Conservation (phyloP, 1,139 yeast species). For the Yamadazyma triangularis region DNA sequence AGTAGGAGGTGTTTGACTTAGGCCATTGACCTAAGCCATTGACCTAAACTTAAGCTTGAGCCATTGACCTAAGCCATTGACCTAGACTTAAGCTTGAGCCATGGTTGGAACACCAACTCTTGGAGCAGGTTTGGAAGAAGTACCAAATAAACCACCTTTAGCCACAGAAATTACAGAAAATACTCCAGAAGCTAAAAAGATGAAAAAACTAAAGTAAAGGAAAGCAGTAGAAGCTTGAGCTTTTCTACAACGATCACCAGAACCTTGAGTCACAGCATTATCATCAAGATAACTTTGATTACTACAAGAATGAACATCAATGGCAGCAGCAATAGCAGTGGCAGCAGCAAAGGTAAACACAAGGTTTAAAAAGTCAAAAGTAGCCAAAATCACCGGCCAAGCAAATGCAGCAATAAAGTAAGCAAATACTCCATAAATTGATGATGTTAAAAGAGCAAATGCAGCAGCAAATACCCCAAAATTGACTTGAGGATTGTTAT, state of each 20-base stretch:
- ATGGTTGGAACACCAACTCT: constrained; percentile 87
- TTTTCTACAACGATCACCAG: constrained; percentile 82
- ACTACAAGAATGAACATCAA: constrained; percentile 79
- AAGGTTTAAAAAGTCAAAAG: constrained; percentile 79
- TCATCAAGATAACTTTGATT: constrained; percentile 58
- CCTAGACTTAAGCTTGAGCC: constrained; percentile 70
- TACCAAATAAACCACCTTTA: constrained; percentile 74
- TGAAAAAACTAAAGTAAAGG: constrained; percentile 79
- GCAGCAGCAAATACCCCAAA: constrained; percentile 84
- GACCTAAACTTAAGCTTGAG: too few species aligned
- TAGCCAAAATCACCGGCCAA: constrained; percentile 75
- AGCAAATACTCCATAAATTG: constrained; percentile 76
- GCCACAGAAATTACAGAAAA: constrained; percentile 56
- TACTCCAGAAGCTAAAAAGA: constrained; percentile 64
- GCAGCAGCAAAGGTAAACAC: constrained; percentile 94
- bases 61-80: too few species aligned
- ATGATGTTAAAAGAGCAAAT: constrained; percentile 75
- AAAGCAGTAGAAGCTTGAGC: constrained; percentile 91
- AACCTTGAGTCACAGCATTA: constrained; percentile 74
- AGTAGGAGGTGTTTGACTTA: too few species aligned
- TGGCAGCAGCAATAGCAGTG: constrained; percentile 87
- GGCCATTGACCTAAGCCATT: too few species aligned
- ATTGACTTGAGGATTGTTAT: constrained; percentile 77
- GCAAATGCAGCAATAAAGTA: constrained; percentile 76
- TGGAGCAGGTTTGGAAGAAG: constrained; percentile 42